These are phyloP conservation scores for Zygnema cylindricum DNA, from an alignment of 139 green algal species.

Conservation along the genomic window DNA sequence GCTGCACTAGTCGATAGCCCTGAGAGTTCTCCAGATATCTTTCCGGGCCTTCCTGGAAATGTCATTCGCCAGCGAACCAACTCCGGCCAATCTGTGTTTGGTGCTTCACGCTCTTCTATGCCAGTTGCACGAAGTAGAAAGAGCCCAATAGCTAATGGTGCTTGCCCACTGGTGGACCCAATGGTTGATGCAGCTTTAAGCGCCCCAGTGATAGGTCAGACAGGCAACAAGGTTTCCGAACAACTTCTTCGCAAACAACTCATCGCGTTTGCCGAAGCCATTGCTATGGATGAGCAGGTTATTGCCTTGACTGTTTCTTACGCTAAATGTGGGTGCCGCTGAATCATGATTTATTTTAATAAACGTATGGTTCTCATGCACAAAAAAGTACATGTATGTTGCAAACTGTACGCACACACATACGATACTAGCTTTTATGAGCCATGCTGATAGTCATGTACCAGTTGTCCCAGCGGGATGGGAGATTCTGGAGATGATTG, in stretches of 20 bases:
- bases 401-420: no score
- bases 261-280: neutral
- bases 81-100: neutral
- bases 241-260: neutral
- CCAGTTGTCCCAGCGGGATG: no score
- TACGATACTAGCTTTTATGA: no score
- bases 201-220: neutral
- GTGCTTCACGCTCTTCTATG: neutral
- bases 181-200: neutral
- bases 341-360: no score
- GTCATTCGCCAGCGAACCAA: no score
- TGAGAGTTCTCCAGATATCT: no score
- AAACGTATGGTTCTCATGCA: no score
- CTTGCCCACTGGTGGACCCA: neutral
- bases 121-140: neutral
- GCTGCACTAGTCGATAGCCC: neutral
- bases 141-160: neutral
- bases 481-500: no score
- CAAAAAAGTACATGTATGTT: no score
- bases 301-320: neutral
- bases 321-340: no score
- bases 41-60: no score
- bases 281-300: slow-evolving; percentile 17
- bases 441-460: no score
- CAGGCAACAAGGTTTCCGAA: neutral